These are phyloP conservation scores for Articulospora tetracladia DNA, from an alignment of 495 filamentous ascomycete species.

Conservation along the genomic window DNA sequence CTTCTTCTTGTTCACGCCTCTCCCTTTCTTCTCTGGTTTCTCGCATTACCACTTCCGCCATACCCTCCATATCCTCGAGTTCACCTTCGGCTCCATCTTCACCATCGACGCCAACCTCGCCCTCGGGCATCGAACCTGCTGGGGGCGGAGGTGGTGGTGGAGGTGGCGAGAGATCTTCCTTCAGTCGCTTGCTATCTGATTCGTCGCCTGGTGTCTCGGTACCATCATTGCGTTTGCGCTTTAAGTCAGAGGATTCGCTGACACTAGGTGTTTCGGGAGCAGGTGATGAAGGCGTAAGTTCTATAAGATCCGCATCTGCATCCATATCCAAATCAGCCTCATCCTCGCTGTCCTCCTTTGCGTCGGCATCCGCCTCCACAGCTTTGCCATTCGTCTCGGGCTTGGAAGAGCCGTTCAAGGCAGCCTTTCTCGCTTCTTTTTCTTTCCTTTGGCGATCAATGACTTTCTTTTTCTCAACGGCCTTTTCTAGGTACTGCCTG, in stretches of 20 bases:
- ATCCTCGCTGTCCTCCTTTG: conserved; percentile 21
- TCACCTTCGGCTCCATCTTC: neutral
- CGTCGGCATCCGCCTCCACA: conserved; percentile 17
- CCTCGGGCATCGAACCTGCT: conserved; percentile 14
- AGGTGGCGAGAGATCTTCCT: conserved; percentile 32
- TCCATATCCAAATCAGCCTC: conserved; percentile 16
- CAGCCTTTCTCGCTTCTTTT: conserved; percentile 25
- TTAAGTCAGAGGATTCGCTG: conserved; percentile 38
- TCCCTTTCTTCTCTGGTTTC: conserved; percentile 24
- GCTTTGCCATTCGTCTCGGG: conserved; percentile 32
- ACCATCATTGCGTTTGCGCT: conserved; percentile 59
- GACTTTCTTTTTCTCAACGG: conserved; percentile 66
- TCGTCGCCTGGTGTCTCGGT: conserved; percentile 31
- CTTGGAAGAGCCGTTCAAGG: conserved; percentile 11
- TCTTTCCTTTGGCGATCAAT: conserved; percentile 63
- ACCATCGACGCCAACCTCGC: neutral
- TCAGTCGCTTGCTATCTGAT: conserved; percentile 39
- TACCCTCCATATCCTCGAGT: neutral
- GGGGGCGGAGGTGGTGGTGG: conserved; percentile 26
- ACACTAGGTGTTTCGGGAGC: neutral
- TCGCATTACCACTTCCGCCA: conserved; percentile 1
- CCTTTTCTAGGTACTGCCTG: conserved; percentile 82
- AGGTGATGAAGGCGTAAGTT: conserved; percentile 30
- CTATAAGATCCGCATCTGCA: conserved; percentile 27
- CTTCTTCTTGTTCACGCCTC: conserved; percentile 23